Percentiles rank a stretch among this genome's conserved stretches.
These are phyloP conservation scores for Crucihimalaya himalaica DNA, from an alignment of 345 rosid genomes.

Conservation along the genomic window DNA sequence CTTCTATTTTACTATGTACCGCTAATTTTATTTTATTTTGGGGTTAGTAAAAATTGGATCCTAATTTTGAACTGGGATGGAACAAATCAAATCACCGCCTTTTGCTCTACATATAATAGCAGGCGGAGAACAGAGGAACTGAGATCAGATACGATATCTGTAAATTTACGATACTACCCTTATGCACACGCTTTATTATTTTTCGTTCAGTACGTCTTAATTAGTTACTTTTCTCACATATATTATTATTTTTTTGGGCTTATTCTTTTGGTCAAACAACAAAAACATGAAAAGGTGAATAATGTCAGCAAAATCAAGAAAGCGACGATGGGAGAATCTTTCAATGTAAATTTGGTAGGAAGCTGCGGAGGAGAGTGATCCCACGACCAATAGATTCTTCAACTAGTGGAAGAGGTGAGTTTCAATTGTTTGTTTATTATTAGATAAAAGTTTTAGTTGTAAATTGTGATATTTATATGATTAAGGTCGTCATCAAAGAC, in stretches of 20 bases:
- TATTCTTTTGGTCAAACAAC: conserved; percentile 1
- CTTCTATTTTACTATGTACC: neutral
- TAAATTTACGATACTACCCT: neutral
- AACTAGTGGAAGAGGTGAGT: conserved; percentile 18
- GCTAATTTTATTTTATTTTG: neutral
- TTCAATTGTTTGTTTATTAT: neutral
- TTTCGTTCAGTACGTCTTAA: neutral
- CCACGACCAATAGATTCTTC: neutral
- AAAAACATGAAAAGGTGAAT: neutral
- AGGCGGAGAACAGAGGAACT: neutral
- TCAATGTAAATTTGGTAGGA: neutral
- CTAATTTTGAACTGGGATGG: neutral
- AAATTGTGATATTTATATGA: neutral
- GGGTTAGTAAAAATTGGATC: neutral
- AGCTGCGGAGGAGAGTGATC: conserved; percentile 22
- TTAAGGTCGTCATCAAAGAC: conserved; percentile 26
- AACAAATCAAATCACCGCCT: neutral
- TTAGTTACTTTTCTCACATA: neutral
- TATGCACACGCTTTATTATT: conserved; percentile 13
- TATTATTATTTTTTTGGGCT: neutral
- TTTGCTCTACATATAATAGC: neutral
- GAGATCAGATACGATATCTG: neutral
- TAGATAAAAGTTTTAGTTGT: neutral
- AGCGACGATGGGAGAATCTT: neutral
- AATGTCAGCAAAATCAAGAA: conserved; percentile 1